Percentiles rank a stretch among this genome's conserved stretches.
Evolutionary conservation across 352 stramenopile genomes (phyloP).

Genomic region (Pythium rhizo-oryzae): DNA sequence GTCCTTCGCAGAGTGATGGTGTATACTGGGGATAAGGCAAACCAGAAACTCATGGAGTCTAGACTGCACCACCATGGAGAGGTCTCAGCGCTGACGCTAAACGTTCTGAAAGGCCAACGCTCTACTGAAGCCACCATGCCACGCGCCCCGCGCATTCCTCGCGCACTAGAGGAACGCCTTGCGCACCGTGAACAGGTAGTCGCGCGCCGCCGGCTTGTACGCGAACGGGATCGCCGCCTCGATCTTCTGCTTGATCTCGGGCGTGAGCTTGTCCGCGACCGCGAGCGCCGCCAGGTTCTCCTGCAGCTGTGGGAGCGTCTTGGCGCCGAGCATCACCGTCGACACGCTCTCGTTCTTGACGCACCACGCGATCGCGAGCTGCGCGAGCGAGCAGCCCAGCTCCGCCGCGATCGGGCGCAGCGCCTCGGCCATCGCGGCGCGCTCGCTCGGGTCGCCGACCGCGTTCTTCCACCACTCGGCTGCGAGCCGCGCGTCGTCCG

Average conservation of each 20-base stretch:
- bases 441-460: conserved; percentile 22
- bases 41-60: too few species aligned
- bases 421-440: conserved; percentile 20
- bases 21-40: too few species aligned
- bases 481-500: conserved; percentile 28
- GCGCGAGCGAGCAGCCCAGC: conserved; percentile 40
- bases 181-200: too few species aligned
- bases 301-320: conserved; percentile 40
- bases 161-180: too few species aligned
- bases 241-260: conserved; percentile 37
- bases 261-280: conserved; percentile 45
- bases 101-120: too few species aligned
- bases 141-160: too few species aligned
- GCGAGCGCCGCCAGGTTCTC: conserved; percentile 57
- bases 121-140: too few species aligned
- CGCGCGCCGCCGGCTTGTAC: too few species aligned
- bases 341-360: conserved; percentile 44
- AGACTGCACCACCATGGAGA: too few species aligned
- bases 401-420: conserved; percentile 38
- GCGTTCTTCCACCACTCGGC: conserved; percentile 14
- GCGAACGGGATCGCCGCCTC: too few species aligned
- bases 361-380: conserved; percentile 52
- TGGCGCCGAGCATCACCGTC: conserved; percentile 51
- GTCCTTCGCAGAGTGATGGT: too few species aligned
- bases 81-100: too few species aligned